These are phyloP conservation scores for Aspergillus pseudotamarii DNA, from an alignment of 2,329 filamentous ascomycete species.

Conservation along the genomic window DNA sequence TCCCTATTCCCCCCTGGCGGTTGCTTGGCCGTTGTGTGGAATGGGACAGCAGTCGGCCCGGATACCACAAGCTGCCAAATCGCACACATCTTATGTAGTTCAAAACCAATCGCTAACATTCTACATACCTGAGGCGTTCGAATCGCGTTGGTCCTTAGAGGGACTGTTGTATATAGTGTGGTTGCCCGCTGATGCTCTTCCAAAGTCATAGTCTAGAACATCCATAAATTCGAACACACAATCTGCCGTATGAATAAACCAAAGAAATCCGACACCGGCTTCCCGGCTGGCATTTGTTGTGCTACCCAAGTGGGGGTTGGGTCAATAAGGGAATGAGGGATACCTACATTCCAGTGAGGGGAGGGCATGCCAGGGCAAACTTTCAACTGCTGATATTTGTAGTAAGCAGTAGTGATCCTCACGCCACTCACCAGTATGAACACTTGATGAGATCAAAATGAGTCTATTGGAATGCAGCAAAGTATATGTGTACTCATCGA, in stretches of 20 bases:
- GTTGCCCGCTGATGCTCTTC: neutral
- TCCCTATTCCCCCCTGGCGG: neutral
- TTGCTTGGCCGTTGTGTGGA: conserved; percentile 14
- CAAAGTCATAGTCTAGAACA: neutral
- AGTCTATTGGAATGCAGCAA: neutral
- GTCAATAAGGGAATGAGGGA: neutral
- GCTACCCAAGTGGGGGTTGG: neutral
- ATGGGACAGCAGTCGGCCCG: conserved; percentile 9
- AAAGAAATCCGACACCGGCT: neutral
- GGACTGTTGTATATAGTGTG: neutral
- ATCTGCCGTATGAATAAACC: neutral
- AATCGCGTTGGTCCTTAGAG: neutral
- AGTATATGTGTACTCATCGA: neutral
- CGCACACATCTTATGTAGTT: neutral
- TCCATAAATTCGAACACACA: neutral
- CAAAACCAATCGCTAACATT: neutral
- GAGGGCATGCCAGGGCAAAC: neutral
- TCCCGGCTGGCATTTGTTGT: neutral
- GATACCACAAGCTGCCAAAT: neutral
- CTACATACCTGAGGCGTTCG: neutral
- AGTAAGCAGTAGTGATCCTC: neutral
- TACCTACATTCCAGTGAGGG: neutral
- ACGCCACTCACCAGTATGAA: neutral
- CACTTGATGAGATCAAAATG: neutral
- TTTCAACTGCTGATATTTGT: neutral